Base-by-base conservation (phyloP, 805 yeast species). In the Ascoidea rubescens region DNA sequence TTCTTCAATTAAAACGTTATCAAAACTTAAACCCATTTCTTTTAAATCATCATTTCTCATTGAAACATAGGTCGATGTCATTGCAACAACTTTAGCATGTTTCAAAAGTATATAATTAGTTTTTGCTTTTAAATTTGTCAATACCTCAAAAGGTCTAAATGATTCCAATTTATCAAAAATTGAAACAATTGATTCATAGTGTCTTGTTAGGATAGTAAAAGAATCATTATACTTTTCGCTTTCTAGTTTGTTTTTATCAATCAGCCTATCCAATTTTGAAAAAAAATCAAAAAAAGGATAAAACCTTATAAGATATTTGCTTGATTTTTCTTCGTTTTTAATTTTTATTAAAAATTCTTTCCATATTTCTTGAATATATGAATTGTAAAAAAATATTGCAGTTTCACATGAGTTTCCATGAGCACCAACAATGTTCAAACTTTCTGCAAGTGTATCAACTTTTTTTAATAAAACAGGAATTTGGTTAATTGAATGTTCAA, bases 351-450 rank as follows among this genome's bases (percentile, higher is more conserved):
- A 48, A 43, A 56, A 62, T 30, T 51, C 46, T 30, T 6, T 32
- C 53, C 52, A 49, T 12, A 50, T 14, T 28, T 42, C n/a, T 6
- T 14, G 31, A 4, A 69, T 53, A 49, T 64, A 56, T 1, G 55
- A 53, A 7, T 53, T 48, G 56, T 54, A 67, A 50, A 71, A 67
- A 37, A 57, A 55, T 10, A 54, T 54, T 0, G 74, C 71, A 5
- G 71, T 60, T 42, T 62, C 67, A 33, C 67, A 63, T 17, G 67
- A 61, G 46, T 64, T 65, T 5, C 70, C 71, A 56, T 65, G 66
- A 3, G 62, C 67, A 0, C 72, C 72, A 5, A 62, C 60, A 16
- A 64, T 57, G 2, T 56, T 60, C 49, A 70, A 48, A 5, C 60
- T 52, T 7, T 53, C 52, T 1, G 72, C 68, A 16, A 71, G 53